phyloP scores from a whole-genome alignment of 495 filamentous ascomycete species.

The Xylaria cubensis region DNA sequence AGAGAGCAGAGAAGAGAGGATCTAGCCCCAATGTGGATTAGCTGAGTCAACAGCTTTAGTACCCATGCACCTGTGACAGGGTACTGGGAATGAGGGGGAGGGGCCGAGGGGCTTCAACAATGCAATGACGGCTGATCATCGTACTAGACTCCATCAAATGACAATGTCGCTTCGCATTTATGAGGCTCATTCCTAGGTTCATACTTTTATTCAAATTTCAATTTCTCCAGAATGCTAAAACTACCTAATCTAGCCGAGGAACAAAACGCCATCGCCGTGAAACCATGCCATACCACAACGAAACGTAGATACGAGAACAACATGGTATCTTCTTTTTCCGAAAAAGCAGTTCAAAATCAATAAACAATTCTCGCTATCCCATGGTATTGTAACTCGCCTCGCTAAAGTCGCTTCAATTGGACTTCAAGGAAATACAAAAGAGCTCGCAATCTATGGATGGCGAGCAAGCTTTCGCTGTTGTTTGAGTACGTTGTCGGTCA shows the following conservation, averaged over 20 bases:
- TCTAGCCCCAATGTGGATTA: neutral
- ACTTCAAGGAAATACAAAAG: conserved; percentile 10
- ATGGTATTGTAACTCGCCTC: conserved; percentile 34
- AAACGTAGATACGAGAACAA: neutral
- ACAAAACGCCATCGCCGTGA: neutral
- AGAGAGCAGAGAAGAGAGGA: neutral
- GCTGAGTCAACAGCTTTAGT: neutral
- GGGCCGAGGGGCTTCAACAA: conserved; percentile 1
- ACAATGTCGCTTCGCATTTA: neutral
- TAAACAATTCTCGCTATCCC: neutral
- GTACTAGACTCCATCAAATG: neutral
- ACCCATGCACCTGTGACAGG: neutral
- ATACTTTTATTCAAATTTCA: neutral
- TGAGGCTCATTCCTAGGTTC: neutral
- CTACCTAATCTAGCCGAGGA: neutral
- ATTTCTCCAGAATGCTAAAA: neutral
- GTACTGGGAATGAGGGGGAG: conserved; percentile 5
- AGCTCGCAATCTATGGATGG: neutral
- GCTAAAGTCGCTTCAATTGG: conserved; percentile 34
- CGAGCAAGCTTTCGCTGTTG: neutral
- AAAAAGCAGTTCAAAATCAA: neutral
- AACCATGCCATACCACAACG: neutral
- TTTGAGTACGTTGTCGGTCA: neutral
- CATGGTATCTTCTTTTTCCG: conserved; percentile 14
- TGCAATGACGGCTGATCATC: neutral